These are phyloP conservation scores for Hypholoma fasciculare DNA, from an alignment of 768 basidiomycete species.

Conservation along the genomic window DNA sequence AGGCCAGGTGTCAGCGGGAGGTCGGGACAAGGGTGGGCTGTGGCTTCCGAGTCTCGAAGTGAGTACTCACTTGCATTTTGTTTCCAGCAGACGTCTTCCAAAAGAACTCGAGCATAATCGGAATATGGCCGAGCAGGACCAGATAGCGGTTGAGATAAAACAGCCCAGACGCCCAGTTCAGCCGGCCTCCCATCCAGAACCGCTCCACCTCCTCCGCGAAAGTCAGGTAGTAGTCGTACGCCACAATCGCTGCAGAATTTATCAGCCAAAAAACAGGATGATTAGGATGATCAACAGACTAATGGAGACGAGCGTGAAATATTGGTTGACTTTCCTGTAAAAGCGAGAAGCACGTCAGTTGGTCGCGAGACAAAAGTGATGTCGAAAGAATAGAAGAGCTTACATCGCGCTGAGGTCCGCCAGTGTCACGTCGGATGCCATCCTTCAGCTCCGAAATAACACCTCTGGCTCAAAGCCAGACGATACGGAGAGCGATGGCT, in stretches of 20 bases:
- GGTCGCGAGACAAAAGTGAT: background rate
- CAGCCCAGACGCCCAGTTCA: conserved; percentile 31
- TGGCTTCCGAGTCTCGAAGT: too few relatives aligned
- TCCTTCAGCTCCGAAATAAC: background rate
- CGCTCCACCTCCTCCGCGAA: conserved; percentile 39
- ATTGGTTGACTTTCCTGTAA: conserved; percentile 20
- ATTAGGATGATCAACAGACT: conserved; percentile 17
- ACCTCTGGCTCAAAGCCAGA: too few relatives aligned
- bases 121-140: conserved; percentile 36
- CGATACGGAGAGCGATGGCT: too few relatives aligned
- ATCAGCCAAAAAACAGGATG: background rate
- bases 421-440: conserved; percentile 6
- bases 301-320: conserved; percentile 24
- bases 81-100: conserved; percentile 24
- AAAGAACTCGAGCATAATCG: conserved; percentile 34
- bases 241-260: conserved; percentile 30
- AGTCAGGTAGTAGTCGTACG: conserved; percentile 49
- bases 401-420: conserved; percentile 1
- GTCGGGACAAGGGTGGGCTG: background rate
- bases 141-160: conserved; percentile 45
- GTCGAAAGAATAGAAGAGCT: background rate
- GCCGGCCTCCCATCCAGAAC: conserved; percentile 45
- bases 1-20: background rate
- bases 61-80: conserved; percentile 26
- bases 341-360: background rate